A percentile compares a stretch with the other conserved stretches of the same genome.
phyloP scores from a whole-genome alignment of 805 yeast genomes.

The Cyberlindnera saturnus region DNA sequence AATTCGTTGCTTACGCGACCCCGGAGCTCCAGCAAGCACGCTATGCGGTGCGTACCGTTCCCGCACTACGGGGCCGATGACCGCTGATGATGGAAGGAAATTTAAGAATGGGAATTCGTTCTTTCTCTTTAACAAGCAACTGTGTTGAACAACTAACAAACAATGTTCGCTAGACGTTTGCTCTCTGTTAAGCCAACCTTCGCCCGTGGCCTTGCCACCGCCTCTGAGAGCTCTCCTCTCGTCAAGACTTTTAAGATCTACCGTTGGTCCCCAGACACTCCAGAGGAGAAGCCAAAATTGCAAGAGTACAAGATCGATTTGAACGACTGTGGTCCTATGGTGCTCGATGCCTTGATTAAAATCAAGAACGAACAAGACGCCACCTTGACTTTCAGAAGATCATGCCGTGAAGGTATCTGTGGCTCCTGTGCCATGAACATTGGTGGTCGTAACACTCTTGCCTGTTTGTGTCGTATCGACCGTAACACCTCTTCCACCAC shows the following conservation, averaged over 20 bases:
- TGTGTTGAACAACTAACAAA: not conserved
- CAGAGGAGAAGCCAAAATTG: slow-evolving; percentile 84
- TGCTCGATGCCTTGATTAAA: slow-evolving; percentile 87
- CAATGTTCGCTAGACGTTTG: slow-evolving; percentile 6
- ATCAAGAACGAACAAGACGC: slow-evolving; percentile 96
- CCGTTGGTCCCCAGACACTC: slow-evolving; percentile 98
- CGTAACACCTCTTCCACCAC: slow-evolving; percentile 64
- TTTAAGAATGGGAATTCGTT: not conserved
- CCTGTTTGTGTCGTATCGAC: slow-evolving; percentile 93
- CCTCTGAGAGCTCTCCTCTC: slow-evolving; percentile 48
- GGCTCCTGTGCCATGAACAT: slow-evolving; percentile 99
- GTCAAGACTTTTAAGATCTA: slow-evolving; percentile 85
- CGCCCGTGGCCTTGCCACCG: slow-evolving; percentile 33
- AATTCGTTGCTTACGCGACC: slow-evolving; percentile 12
- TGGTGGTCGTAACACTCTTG: slow-evolving; percentile 94
- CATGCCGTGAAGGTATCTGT: slow-evolving; percentile 99
- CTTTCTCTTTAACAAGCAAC: not conserved
- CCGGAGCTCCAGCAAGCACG: slow-evolving; percentile 4
- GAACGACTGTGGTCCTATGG: slow-evolving; percentile 96
- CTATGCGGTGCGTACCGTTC: slow-evolving; percentile 6
- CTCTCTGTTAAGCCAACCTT: not conserved
- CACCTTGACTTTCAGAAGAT: slow-evolving; percentile 92
- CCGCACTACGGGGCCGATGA: slow-evolving; percentile 19
- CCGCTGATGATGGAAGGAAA: slow-evolving; percentile 1
- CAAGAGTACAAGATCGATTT: slow-evolving; percentile 80